These are phyloP conservation scores for Cystobasidium pallidum DNA, from an alignment of 1,284 basidiomycete genomes.

Conservation along the genomic window DNA sequence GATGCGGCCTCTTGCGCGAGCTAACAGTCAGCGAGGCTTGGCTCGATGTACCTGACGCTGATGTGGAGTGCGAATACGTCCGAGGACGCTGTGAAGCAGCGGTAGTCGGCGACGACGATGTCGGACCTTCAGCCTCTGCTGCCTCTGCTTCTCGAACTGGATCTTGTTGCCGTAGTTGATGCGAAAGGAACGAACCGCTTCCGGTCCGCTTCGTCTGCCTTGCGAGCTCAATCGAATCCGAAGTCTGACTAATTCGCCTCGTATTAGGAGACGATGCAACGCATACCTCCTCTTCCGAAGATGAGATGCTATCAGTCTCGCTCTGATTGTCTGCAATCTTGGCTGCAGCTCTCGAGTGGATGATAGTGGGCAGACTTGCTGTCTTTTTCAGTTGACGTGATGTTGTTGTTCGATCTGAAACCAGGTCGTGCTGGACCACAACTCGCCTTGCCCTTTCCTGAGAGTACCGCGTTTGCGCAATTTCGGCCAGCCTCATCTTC, in stretches of 20 bases:
- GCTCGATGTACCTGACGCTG: slow-evolving; percentile 1
- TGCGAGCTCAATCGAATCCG: slow-evolving; percentile 14
- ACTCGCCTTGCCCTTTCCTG: not conserved
- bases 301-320: slow-evolving; percentile 2
- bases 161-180: not conserved
- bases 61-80: slow-evolving; percentile 14
- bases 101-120: slow-evolving; percentile 18
- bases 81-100: slow-evolving; percentile 25
- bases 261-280: slow-evolving; percentile 13
- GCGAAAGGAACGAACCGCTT: not conserved
- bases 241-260: slow-evolving; percentile 8
- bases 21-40: not conserved
- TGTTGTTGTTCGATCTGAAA: not conserved
- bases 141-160: not conserved
- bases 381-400: not conserved
- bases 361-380: slow-evolving; percentile 24
- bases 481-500: slow-evolving; percentile 1
- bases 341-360: not conserved
- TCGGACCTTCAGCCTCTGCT: slow-evolving; percentile 9
- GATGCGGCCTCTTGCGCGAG: not conserved
- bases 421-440: not conserved
- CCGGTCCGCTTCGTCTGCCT: slow-evolving; percentile 1
- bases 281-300: slow-evolving; percentile 21
- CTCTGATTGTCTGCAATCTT: not conserved
- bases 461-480: not conserved